These are phyloP conservation scores for Thozetella sp. DNA, from an alignment of 495 filamentous ascomycete species.

Conservation along the genomic window DNA sequence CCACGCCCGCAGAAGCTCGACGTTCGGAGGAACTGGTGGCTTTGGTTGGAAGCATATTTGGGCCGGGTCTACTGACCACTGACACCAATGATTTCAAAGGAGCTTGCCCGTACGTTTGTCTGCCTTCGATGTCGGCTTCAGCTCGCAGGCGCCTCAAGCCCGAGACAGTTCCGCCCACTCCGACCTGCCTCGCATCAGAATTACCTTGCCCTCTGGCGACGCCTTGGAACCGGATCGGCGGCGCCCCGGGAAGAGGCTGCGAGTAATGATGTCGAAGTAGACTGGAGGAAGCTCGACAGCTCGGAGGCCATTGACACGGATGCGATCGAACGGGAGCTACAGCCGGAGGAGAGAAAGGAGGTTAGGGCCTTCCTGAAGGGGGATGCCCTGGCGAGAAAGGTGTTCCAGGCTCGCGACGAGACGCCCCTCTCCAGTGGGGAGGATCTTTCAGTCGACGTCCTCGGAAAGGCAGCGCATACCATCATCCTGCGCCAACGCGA, in stretches of 20 bases:
- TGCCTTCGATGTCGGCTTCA: constrained; percentile 50
- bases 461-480: constrained; percentile 23
- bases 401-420: not conserved
- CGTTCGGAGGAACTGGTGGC: not conserved
- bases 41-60: constrained; percentile 1
- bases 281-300: constrained; percentile 4
- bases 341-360: constrained; percentile 13
- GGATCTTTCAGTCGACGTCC: constrained; percentile 15
- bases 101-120: constrained; percentile 36
- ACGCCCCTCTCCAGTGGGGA: constrained; percentile 4
- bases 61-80: not conserved
- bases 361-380: not conserved
- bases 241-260: too few species aligned
- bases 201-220: too few species aligned
- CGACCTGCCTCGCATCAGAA: constrained; percentile 10
- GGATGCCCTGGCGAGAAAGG: constrained; percentile 3
- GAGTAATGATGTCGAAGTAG: too few species aligned
- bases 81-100: constrained; percentile 44
- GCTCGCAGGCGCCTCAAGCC: constrained; percentile 21
- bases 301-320: not conserved
- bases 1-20: not conserved
- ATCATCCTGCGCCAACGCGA: constrained; percentile 37
- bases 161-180: not conserved
- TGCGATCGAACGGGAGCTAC: not conserved
- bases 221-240: too few species aligned